phyloP scores from a whole-genome alignment of 2,329 filamentous ascomycete species.

The Diplocarpon rosae region DNA sequence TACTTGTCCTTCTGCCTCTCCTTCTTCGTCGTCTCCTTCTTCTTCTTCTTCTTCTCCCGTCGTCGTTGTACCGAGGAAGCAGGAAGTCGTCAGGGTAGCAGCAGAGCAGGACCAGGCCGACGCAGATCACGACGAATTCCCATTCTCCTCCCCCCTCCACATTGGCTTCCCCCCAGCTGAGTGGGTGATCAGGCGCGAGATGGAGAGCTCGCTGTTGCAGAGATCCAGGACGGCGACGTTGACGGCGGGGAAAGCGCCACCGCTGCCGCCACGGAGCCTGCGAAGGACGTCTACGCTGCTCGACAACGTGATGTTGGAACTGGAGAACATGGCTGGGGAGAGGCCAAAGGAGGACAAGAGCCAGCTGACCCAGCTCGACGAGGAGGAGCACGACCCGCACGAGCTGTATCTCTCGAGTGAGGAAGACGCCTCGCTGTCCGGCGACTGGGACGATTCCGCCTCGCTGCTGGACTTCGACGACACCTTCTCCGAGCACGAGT shows the following conservation, averaged over 20 bases:
- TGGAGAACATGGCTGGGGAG: conserved; percentile 19
- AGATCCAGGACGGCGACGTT: conserved; percentile 14
- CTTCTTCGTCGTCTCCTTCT: too few species aligned
- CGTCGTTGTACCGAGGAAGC: too few species aligned
- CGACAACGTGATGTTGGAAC: conserved; percentile 20
- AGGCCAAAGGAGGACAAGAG: conserved; percentile 7
- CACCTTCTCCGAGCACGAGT: conserved; percentile 18
- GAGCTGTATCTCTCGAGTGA: conserved; percentile 55
- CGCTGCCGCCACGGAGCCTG: conserved; percentile 19
- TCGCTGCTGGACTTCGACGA: conserved; percentile 34
- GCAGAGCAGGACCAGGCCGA: too few species aligned
- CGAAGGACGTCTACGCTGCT: conserved; percentile 20
- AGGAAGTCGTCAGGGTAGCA: too few species aligned
- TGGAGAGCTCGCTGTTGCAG: conserved; percentile 23
- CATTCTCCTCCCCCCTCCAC: too few species aligned
- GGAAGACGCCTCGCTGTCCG: conserved; percentile 52
- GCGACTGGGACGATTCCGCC: conserved; percentile 47
- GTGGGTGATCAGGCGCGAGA: conserved; percentile 17
- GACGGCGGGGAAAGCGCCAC: conserved; percentile 16
- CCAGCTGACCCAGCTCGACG: not conserved
- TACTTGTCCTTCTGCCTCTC: too few species aligned
- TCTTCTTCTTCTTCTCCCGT: too few species aligned
- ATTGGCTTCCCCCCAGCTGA: conserved; percentile 9
- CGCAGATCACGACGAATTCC: too few species aligned
- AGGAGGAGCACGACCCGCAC: conserved; percentile 32